A percentile compares a stretch with the other conserved stretches of the same genome.
Evolutionary conservation across 805 yeast genomes (phyloP).

Genomic region (Kodamaea restingae): DNA sequence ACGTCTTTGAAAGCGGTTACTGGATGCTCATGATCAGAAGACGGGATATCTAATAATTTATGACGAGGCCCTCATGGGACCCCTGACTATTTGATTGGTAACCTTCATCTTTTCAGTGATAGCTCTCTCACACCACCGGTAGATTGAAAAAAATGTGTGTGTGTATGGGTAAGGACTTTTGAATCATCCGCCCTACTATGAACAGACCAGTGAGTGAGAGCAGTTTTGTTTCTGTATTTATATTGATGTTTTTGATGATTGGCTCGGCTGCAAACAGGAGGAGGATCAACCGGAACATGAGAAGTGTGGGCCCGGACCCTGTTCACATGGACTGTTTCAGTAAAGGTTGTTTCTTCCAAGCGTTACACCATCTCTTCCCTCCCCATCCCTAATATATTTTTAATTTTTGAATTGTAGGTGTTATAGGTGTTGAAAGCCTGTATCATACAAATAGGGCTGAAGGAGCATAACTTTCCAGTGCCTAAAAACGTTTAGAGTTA

Average conservation of each 20-base stretch:
- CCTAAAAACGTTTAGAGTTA: too few relatives aligned
- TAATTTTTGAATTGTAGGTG: too few relatives aligned
- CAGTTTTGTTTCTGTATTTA: slow-evolving; percentile 1
- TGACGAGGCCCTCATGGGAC: too few relatives aligned
- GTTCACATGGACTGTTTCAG: slow-evolving; percentile 3
- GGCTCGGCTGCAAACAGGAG: slow-evolving; percentile 9
- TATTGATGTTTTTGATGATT: slow-evolving; percentile 8
- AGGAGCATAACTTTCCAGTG: too few relatives aligned
- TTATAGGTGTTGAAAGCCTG: too few relatives aligned
- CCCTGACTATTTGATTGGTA: too few relatives aligned
- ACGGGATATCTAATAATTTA: too few relatives aligned
- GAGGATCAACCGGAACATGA: slow-evolving; percentile 1
- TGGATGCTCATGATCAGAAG: not conserved
- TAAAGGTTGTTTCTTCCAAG: not conserved
- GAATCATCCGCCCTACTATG: slow-evolving; percentile 6
- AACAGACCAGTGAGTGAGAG: slow-evolving; percentile 1
- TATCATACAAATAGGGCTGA: too few relatives aligned
- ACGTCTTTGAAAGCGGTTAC: not conserved
- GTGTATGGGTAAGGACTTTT: slow-evolving; percentile 10
- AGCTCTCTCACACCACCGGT: slow-evolving; percentile 2
- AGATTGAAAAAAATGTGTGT: slow-evolving; percentile 19
- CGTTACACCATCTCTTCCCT: slow-evolving; percentile 6
- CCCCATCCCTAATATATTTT: slow-evolving; percentile 6
- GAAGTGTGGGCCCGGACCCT: slow-evolving; percentile 6
- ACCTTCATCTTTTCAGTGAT: too few relatives aligned